Evolutionary conservation across 306 rosid species (phyloP).

Genomic region (Clitoria ternatea): DNA sequence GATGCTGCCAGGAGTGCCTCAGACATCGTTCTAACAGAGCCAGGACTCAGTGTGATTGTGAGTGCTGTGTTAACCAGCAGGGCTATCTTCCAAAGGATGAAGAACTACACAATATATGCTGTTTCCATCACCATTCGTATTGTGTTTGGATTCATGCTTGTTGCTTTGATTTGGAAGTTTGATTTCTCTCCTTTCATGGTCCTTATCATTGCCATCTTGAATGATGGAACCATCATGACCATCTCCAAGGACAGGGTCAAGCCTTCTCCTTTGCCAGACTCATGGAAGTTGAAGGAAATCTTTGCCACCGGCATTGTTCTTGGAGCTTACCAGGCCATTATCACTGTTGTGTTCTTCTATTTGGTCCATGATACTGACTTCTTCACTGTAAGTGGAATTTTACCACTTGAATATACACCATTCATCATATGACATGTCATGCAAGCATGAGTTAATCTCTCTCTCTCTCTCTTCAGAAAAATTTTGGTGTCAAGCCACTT

Average conservation of each 20-base stretch:
- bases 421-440: neutral
- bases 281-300: slow-evolving; percentile 92
- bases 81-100: slow-evolving; percentile 97
- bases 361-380: slow-evolving; percentile 49
- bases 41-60: slow-evolving; percentile 84
- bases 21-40: slow-evolving; percentile 87
- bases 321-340: slow-evolving; percentile 87
- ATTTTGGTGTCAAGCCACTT: slow-evolving; percentile 49
- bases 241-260: slow-evolving; percentile 88
- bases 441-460: neutral
- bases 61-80: slow-evolving; percentile 89
- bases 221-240: slow-evolving; percentile 96
- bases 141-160: slow-evolving; percentile 80
- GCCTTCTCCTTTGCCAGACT: slow-evolving; percentile 96
- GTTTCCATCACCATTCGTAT: slow-evolving; percentile 97
- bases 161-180: slow-evolving; percentile 78
- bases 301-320: slow-evolving; percentile 81
- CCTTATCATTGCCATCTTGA: slow-evolving; percentile 73
- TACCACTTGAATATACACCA: neutral
- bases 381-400: slow-evolving; percentile 49
- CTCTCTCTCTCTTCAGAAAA: slow-evolving; percentile 23
- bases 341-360: slow-evolving; percentile 74
- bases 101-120: slow-evolving; percentile 90
- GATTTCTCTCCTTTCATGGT: slow-evolving; percentile 96
- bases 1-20: slow-evolving; percentile 95